phyloP scores from a whole-genome alignment of 345 rosid genomes.

The Populus ilicifolia region DNA sequence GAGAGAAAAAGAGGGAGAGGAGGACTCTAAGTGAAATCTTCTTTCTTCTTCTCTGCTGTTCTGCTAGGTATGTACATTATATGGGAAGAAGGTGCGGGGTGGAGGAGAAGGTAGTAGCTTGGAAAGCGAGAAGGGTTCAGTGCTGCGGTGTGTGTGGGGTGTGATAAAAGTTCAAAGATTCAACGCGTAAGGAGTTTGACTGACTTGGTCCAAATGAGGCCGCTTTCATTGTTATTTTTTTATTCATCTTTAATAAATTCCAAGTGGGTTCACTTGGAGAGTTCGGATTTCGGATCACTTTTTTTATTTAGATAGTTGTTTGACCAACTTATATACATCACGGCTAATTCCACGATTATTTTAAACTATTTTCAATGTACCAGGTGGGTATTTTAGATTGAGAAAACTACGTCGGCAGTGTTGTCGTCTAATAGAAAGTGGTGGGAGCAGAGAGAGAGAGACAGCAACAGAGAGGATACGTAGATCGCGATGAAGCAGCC shows the following conservation, averaged over 20 bases:
- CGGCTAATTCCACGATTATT: no score
- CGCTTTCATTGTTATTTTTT: not conserved
- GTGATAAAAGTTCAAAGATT: not conserved
- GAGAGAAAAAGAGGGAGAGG: not conserved
- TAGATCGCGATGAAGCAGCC: not conserved
- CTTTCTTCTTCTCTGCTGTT: not conserved
- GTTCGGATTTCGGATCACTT: not conserved
- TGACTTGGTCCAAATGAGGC: not conserved
- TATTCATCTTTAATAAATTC: not conserved
- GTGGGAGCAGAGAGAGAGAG: not conserved
- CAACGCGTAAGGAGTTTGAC: constrained; percentile 6
- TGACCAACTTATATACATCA: no score
- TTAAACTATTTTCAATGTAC: not conserved
- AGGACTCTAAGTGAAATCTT: not conserved
- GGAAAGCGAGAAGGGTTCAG: not conserved
- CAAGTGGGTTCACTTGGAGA: not conserved
- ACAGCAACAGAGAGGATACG: not conserved
- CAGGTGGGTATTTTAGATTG: not conserved
- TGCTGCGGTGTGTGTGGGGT: not conserved
- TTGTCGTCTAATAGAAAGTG: not conserved
- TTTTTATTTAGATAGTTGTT: no score
- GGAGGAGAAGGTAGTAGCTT: not conserved
- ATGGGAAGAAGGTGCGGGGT: not conserved
- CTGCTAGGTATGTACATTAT: not conserved
- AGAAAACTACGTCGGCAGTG: not conserved